Evolutionary conservation across 345 rosid species (phyloP).

Genomic region (Triadica sebifera): DNA sequence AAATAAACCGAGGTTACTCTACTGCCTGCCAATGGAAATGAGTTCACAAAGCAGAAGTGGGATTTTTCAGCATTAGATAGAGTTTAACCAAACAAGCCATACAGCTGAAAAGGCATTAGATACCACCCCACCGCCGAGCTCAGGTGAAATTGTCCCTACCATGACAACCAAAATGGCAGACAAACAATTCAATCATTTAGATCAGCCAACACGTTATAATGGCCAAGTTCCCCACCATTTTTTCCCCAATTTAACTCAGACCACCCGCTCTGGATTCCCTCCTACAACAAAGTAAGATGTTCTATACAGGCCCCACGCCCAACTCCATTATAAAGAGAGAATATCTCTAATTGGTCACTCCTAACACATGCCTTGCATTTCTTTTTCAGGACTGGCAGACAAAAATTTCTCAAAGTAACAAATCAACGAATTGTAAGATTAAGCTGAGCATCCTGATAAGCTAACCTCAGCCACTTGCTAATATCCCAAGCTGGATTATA

Average conservation of each 20-base stretch:
- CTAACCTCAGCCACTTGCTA: slow-evolving; percentile 34
- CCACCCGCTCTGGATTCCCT: slow-evolving; percentile 39
- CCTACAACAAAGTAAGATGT: slow-evolving; percentile 21
- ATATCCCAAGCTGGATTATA: slow-evolving; percentile 21
- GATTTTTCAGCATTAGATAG: neutral
- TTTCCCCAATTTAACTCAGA: slow-evolving; percentile 24
- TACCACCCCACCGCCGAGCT: slow-evolving; percentile 10
- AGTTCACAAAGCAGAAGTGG: slow-evolving; percentile 4
- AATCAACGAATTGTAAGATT: slow-evolving; percentile 23
- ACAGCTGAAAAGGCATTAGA: neutral
- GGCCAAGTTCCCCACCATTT: slow-evolving; percentile 43
- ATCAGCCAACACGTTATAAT: slow-evolving; percentile 30
- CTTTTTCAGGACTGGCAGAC: slow-evolving; percentile 30
- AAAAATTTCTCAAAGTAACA: slow-evolving; percentile 20
- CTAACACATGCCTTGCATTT: slow-evolving; percentile 28
- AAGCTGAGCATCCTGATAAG: slow-evolving; percentile 21
- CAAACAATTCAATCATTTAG: slow-evolving; percentile 44
- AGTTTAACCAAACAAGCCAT: neutral
- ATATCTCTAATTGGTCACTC: slow-evolving; percentile 25
- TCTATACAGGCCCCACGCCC: slow-evolving; percentile 21
- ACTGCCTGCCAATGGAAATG: slow-evolving; percentile 3
- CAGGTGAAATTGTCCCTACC: slow-evolving; percentile 42
- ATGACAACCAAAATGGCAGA: slow-evolving; percentile 45
- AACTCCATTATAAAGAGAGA: slow-evolving; percentile 24
- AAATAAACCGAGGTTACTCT: neutral